Conservation (phyloP, 257 asterid species). For the Capsicum baccatum region DNA sequence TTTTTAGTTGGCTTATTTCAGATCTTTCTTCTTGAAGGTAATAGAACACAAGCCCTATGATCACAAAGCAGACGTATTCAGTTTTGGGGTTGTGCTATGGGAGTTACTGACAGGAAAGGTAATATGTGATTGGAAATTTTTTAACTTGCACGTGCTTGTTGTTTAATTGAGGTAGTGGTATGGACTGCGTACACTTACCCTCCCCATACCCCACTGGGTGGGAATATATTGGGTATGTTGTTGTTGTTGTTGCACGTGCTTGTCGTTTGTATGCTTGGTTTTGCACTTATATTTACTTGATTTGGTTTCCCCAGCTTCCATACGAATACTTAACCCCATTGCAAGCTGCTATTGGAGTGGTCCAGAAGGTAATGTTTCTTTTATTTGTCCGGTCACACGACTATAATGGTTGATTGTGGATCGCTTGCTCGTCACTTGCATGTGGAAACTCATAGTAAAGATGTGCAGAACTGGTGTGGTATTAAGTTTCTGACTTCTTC, state of each 20-base stretch:
- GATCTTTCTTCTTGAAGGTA: conserved; percentile 62
- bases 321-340: conserved; percentile 93
- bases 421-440: conserved; percentile 19
- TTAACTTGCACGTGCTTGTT: background rate
- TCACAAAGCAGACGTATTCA: conserved; percentile 93
- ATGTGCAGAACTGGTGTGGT: background rate
- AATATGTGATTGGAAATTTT: conserved; percentile 21
- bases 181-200: too few species aligned
- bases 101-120: conserved; percentile 96
- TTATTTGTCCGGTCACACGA: background rate
- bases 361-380: conserved; percentile 72
- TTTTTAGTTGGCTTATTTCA: conserved; percentile 31
- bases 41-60: conserved; percentile 94
- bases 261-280: conserved; percentile 18
- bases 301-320: conserved; percentile 65
- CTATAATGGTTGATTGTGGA: conserved; percentile 14
- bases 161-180: background rate
- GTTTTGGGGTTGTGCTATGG: conserved; percentile 94
- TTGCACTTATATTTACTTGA: conserved; percentile 21
- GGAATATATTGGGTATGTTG: too few species aligned
- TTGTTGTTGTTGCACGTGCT: background rate
- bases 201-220: too few species aligned
- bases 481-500: conserved; percentile 28
- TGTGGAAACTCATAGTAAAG: background rate
- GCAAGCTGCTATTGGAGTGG: conserved; percentile 99